Evolutionary conservation across 2,329 filamentous ascomycete genomes (phyloP), one percentile per base, ranked within the genome.

Genomic region (Orbilia javanica): DNA sequence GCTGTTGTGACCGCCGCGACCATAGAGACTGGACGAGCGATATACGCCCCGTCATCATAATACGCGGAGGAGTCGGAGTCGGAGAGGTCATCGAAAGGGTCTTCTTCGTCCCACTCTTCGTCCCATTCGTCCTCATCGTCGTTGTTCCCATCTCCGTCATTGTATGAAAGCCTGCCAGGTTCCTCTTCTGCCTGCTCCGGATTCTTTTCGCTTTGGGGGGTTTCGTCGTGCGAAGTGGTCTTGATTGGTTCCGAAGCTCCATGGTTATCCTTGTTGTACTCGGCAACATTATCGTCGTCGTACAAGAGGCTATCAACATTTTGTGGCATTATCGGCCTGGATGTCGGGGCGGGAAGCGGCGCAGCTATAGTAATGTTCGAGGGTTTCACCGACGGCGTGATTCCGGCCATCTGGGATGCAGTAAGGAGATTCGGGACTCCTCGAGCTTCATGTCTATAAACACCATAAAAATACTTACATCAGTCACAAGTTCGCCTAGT

Each of bases 371-470:
- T 25, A 31, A 77, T 77, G 20, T 60, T 48, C 10, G 73, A 77
- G 20, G 29, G 66, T 44, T 44, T 65, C 1, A 62, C 52, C 13
- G 27, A 46, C 11, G 65, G 42, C 2, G 25, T 13, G 2, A 11
- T 55, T 25, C 52, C 64, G 8, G n/a, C 10, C 39, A 63, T 13
- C 60, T 80, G 80, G 11, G 77, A 73, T 25, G 80, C 78, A 15
- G 81, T 60, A 13, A 81, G 79, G 25, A 82, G 78, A 11, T 75
- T 73, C 11, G 81, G 81, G 2, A 82, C 81, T 34, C 78, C 79
- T 52, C 79, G 79, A 60, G 81, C 81, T 78, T 82, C 81, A 55
- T 80, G 81, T 64, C 81, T 82, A 77, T 79, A 76, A 68, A 69
- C 68, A 64, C 20, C 60, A 66, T 29, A 46, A 70, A n/a, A 44